Evolutionary conservation across 257 asterid genomes (phyloP).

Genomic region (Hygrophila difformis): DNA sequence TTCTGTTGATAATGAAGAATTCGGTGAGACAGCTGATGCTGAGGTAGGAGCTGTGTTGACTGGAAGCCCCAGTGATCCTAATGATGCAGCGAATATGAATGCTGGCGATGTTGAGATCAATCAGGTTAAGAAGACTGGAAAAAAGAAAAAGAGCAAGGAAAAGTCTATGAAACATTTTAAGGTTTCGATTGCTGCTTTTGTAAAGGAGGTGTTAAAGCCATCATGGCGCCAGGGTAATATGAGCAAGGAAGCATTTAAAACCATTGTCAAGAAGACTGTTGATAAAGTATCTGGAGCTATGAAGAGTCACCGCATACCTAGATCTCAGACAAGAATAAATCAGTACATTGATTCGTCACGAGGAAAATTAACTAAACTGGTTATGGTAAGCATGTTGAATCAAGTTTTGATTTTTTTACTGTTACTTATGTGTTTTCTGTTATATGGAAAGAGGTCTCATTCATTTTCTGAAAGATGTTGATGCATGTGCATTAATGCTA

Average conservation of each 20-base stretch:
- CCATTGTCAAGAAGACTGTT: conserved; percentile 97
- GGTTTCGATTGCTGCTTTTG: conserved; percentile 73
- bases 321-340: conserved; percentile 72
- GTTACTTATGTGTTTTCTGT: conserved; percentile 15
- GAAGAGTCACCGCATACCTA: conserved; percentile 75
- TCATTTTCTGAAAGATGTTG: neutral
- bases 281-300: conserved; percentile 97
- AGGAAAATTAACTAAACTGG: conserved; percentile 86
- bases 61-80: conserved; percentile 55
- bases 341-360: conserved; percentile 84
- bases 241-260: conserved; percentile 99
- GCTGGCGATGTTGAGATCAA: conserved; percentile 66
- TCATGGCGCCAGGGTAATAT: conserved; percentile 99
- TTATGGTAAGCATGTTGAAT: conserved; percentile 60
- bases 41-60: conserved; percentile 67
- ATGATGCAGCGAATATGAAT: conserved; percentile 35
- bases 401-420: conserved; percentile 1
- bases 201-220: conserved; percentile 89
- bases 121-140: conserved; percentile 56
- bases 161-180: conserved; percentile 64
- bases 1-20: conserved; percentile 55
- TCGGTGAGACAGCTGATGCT: conserved; percentile 82
- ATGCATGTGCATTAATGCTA: conserved; percentile 5
- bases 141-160: conserved; percentile 55
- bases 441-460: neutral